Conservation (phyloP, 192 early-diverging fungal genomes). For the Backusella circina region DNA sequence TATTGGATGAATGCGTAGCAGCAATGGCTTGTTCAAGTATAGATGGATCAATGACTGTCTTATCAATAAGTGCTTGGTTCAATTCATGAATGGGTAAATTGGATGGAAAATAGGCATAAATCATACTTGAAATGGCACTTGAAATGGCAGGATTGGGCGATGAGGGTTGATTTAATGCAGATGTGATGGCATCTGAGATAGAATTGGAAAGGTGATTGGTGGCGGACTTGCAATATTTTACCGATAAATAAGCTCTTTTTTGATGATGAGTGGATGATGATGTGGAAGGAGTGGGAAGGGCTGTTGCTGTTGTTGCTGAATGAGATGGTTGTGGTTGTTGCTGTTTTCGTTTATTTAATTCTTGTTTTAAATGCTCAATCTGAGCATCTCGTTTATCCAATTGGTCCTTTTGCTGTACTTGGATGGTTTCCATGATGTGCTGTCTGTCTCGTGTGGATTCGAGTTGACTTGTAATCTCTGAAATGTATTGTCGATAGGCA, state of each 20-base stretch:
- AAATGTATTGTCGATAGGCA: constrained; percentile 1
- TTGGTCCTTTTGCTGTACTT: neutral
- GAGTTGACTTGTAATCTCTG: neutral
- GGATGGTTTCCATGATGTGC: neutral
- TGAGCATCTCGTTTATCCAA: neutral
- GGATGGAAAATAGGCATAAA: neutral
- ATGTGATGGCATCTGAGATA: neutral
- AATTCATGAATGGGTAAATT: neutral
- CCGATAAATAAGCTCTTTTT: neutral
- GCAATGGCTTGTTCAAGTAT: neutral
- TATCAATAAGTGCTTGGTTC: neutral
- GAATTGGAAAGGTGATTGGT: neutral
- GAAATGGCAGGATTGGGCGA: neutral
- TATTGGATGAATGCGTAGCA: neutral
- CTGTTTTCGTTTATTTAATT: neutral
- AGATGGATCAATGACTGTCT: neutral
- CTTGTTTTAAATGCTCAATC: constrained; percentile 6
- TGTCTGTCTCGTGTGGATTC: neutral
- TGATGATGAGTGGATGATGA: neutral
- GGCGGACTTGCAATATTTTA: neutral
- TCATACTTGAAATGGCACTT: neutral
- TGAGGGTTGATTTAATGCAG: neutral
- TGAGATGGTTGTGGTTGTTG: neutral
- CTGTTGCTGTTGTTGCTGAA: neutral
- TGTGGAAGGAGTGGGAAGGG: neutral